phyloP scores from a whole-genome alignment of 2,329 filamentous ascomycete species.

The Alternaria brassicae region DNA sequence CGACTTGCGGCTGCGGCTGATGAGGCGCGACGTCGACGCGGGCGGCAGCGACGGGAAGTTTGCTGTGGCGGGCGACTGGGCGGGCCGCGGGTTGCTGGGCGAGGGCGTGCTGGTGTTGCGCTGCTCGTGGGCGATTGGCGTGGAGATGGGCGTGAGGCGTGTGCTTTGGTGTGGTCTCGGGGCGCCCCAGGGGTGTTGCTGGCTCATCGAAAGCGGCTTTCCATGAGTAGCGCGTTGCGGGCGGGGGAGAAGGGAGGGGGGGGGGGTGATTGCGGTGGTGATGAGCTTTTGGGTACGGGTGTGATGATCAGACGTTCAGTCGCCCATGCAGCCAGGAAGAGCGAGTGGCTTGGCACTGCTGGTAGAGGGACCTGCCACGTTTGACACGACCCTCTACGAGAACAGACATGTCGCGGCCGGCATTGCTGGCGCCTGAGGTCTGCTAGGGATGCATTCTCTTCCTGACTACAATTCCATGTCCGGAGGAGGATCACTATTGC shows the following conservation, averaged over 20 bases:
- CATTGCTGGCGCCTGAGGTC: no score
- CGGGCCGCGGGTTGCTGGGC: conserved; percentile 58
- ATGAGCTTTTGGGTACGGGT: conserved; percentile 24
- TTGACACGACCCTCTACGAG: neutral
- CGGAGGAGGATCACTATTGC: neutral
- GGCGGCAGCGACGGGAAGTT: conserved; percentile 62
- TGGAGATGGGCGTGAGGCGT: conserved; percentile 65
- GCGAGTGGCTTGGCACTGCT: conserved; percentile 17
- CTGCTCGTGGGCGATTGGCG: conserved; percentile 54
- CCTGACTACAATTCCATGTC: neutral
- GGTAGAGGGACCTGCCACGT: conserved; percentile 18
- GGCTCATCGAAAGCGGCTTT: conserved; percentile 55
- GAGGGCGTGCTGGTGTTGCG: conserved; percentile 53
- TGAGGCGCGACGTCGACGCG: conserved; percentile 55
- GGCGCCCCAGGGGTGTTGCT: conserved; percentile 65
- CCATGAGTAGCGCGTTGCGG: conserved; percentile 51
- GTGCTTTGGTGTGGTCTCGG: conserved; percentile 61
- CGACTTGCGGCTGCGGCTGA: conserved; percentile 59
- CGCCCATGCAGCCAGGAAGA: conserved; percentile 9
- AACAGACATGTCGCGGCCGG: no score
- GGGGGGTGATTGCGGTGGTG: conserved; percentile 27
- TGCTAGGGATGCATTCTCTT: neutral
- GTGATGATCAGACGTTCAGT: conserved; percentile 26
- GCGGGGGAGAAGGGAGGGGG: conserved; percentile 27
- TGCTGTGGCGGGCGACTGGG: conserved; percentile 60